These are phyloP conservation scores for Globisporangium uncinulatum DNA, from an alignment of 352 stramenopile genomes.

Conservation along the genomic window DNA sequence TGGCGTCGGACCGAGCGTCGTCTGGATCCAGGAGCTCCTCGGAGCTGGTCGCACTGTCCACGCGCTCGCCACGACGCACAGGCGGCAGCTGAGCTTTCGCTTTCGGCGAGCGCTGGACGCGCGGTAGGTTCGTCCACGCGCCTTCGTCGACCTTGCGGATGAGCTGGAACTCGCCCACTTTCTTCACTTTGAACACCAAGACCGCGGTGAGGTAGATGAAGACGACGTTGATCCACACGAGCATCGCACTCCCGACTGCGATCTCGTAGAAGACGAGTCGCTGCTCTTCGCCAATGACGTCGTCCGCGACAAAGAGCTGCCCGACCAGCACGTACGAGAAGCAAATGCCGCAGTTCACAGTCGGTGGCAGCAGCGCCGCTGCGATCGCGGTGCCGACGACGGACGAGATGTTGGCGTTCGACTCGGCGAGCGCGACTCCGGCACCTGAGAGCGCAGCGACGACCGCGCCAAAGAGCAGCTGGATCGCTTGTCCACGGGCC, in stretches of 20 bases:
- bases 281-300: slow-evolving; percentile 75
- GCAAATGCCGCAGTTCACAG: slow-evolving; percentile 84
- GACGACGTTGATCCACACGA: slow-evolving; percentile 85
- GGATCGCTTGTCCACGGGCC: slow-evolving; percentile 64
- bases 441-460: slow-evolving; percentile 73
- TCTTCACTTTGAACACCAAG: slow-evolving; percentile 87
- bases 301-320: slow-evolving; percentile 76
- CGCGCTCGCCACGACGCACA: slow-evolving; percentile 13
- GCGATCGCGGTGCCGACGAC: slow-evolving; percentile 88
- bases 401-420: slow-evolving; percentile 85
- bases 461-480: slow-evolving; percentile 75
- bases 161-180: slow-evolving; percentile 80
- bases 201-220: slow-evolving; percentile 86
- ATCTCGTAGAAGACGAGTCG: slow-evolving; percentile 87
- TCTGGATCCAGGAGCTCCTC: slow-evolving; percentile 13
- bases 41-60: slow-evolving; percentile 40
- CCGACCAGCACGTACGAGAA: slow-evolving; percentile 84
- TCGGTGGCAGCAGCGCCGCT: slow-evolving; percentile 71
- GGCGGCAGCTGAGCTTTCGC: slow-evolving; percentile 10
- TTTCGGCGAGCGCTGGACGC: slow-evolving; percentile 55
- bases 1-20: neutral
- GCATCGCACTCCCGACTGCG: slow-evolving; percentile 70
- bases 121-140: slow-evolving; percentile 75
- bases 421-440: slow-evolving; percentile 75
- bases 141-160: slow-evolving; percentile 73